phyloP scores from a whole-genome alignment of 78 protist species.

The Monocercomonoides exilis region DNA sequence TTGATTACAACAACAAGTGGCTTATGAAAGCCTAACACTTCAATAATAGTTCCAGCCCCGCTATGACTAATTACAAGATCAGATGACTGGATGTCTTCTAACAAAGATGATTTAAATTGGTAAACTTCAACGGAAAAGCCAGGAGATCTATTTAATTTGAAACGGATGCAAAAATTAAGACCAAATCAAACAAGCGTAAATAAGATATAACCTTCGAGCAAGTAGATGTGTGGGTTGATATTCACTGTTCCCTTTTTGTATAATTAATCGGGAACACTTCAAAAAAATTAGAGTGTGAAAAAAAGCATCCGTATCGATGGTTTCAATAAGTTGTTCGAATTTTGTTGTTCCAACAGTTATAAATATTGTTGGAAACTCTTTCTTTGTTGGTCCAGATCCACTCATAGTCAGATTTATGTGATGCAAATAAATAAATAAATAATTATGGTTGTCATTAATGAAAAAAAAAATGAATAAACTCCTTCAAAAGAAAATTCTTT shows the following conservation, averaged over 20 bases:
- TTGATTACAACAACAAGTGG: slow-evolving; percentile 45
- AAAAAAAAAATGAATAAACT: no score
- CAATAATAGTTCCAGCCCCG: slow-evolving; percentile 54
- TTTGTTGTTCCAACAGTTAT: slow-evolving; percentile 41
- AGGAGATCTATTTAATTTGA: background rate
- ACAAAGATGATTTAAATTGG: slow-evolving; percentile 13
- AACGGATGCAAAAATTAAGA: background rate
- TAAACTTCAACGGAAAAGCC: background rate
- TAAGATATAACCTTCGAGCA: background rate
- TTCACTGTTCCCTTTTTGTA: slow-evolving; percentile 21
- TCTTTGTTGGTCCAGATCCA: no score
- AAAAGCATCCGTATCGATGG: background rate
- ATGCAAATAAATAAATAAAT: no score
- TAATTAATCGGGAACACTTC: background rate
- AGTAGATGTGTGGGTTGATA: background rate
- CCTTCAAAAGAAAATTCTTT: no score
- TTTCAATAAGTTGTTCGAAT: slow-evolving; percentile 17
- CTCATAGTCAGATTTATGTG: no score
- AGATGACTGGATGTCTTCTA: slow-evolving; percentile 6
- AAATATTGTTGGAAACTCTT: background rate
- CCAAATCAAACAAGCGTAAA: background rate
- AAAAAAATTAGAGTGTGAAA: background rate
- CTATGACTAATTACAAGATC: slow-evolving; percentile 43
- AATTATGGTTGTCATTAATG: no score
- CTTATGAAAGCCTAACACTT: slow-evolving; percentile 10